A percentile compares a stretch with the other conserved stretches of the same genome.
Evolutionary conservation across 2,329 filamentous ascomycete genomes (phyloP).

Genomic region (Paracorniculantispora psalliotae): DNA sequence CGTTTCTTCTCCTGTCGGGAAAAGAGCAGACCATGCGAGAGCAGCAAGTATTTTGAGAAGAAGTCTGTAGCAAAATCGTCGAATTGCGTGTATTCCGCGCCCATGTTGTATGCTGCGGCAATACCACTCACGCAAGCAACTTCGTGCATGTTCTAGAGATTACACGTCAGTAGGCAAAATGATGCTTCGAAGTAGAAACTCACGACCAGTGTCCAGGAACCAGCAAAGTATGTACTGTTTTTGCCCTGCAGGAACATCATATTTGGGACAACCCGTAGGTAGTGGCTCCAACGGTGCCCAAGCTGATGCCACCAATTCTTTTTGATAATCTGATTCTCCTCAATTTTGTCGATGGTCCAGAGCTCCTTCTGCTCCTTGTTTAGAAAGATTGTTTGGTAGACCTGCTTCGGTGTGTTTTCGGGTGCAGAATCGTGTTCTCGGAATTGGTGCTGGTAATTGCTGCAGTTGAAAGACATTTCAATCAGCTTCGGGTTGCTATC

Average conservation of each 20-base stretch:
- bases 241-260: slow-evolving; percentile 68
- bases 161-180: neutral
- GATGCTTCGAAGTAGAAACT: slow-evolving; percentile 17
- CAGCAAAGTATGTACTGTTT: slow-evolving; percentile 58
- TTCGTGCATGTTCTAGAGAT: slow-evolving; percentile 58
- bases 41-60: slow-evolving; percentile 41
- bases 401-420: slow-evolving; percentile 43
- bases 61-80: slow-evolving; percentile 48
- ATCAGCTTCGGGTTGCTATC: slow-evolving; percentile 50
- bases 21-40: slow-evolving; percentile 41
- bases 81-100: slow-evolving; percentile 58
- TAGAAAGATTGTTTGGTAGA: slow-evolving; percentile 67
- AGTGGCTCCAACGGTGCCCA: slow-evolving; percentile 60
- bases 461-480: slow-evolving; percentile 71
- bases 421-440: slow-evolving; percentile 31
- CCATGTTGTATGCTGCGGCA: slow-evolving; percentile 63
- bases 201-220: slow-evolving; percentile 65
- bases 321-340: slow-evolving; percentile 54
- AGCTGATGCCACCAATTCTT: slow-evolving; percentile 66
- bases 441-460: slow-evolving; percentile 71
- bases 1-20: slow-evolving; percentile 28
- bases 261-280: slow-evolving; percentile 60
- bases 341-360: slow-evolving; percentile 57
- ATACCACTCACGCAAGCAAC: slow-evolving; percentile 67
- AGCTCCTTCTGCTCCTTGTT: slow-evolving; percentile 51